A percentile compares a stretch with the other conserved stretches of the same genome.
Conservation (phyloP, 2,329 filamentous ascomycete species). For the Botrytis porri region DNA sequence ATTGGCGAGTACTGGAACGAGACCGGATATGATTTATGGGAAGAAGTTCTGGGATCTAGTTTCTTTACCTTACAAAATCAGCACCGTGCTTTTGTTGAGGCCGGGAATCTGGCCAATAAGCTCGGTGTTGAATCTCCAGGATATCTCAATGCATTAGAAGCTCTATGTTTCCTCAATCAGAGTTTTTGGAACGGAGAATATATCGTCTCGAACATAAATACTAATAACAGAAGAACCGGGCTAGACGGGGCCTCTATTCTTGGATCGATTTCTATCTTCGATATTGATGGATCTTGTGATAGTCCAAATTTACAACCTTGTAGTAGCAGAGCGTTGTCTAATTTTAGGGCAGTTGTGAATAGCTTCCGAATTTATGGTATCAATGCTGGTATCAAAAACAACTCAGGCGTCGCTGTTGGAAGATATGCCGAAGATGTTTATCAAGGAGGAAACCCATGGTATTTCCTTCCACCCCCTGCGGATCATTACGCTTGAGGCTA, state of each 20-base stretch:
- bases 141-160: slow-evolving; percentile 64
- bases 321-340: slow-evolving; percentile 57
- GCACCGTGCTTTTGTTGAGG: slow-evolving; percentile 60
- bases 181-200: slow-evolving; percentile 68
- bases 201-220: slow-evolving; percentile 66
- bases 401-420: slow-evolving; percentile 62
- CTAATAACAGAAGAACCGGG: slow-evolving; percentile 59
- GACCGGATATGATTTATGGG: slow-evolving; percentile 74
- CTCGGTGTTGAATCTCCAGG: slow-evolving; percentile 58
- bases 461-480: slow-evolving; percentile 2
- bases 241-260: slow-evolving; percentile 71
- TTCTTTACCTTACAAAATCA: slow-evolving; percentile 74
- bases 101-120: slow-evolving; percentile 59
- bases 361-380: slow-evolving; percentile 68
- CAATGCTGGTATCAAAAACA: slow-evolving; percentile 61
- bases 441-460: slow-evolving; percentile 75
- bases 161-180: slow-evolving; percentile 69
- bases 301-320: slow-evolving; percentile 69
- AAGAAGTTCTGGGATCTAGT: slow-evolving; percentile 73
- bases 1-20: slow-evolving; percentile 68
- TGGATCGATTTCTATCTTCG: slow-evolving; percentile 64
- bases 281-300: slow-evolving; percentile 65
- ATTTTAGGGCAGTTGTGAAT: slow-evolving; percentile 71
- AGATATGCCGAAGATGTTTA: slow-evolving; percentile 71
- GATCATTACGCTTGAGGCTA: not conserved